Evolutionary conservation across 2,329 filamentous ascomycete species (phyloP).

Genomic region (Microthyrium microscopicum): DNA sequence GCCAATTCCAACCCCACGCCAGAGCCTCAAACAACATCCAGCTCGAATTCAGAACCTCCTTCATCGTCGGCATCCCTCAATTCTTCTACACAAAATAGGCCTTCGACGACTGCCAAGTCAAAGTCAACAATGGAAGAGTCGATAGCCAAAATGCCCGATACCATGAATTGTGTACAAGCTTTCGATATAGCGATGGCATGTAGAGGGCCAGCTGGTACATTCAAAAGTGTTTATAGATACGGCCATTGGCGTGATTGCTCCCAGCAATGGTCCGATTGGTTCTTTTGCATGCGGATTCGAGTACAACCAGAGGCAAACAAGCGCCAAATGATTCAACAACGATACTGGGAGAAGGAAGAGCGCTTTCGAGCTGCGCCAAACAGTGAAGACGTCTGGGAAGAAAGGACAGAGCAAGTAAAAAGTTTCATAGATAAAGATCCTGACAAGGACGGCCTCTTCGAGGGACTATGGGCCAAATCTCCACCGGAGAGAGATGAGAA

Average conservation of each 20-base stretch:
- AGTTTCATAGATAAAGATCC: no score
- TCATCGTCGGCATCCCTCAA: no score
- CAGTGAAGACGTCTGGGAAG: constrained; percentile 83
- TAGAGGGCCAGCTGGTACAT: constrained; percentile 79
- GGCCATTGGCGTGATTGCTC: constrained; percentile 61
- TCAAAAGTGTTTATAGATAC: constrained; percentile 78
- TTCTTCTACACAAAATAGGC: no score
- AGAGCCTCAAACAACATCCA: no score
- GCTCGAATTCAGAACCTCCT: no score
- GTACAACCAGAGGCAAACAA: constrained; percentile 42
- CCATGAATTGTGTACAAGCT: constrained; percentile 75
- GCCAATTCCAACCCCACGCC: no score
- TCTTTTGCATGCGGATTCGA: constrained; percentile 88
- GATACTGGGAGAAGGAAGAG: constrained; percentile 44
- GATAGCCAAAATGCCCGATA: constrained; percentile 13
- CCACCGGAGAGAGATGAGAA: no score
- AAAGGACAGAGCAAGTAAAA: no score
- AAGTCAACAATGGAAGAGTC: no score
- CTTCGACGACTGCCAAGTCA: no score
- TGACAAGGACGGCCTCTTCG: no score
- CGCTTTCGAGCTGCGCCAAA: constrained; percentile 54
- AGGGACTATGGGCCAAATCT: no score
- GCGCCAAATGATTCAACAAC: constrained; percentile 43
- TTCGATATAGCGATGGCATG: constrained; percentile 94
- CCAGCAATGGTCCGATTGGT: constrained; percentile 85